Percentiles rank a stretch among this genome's conserved stretches.
Conservation (phyloP, 1,139 yeast genomes). For the Neolecta irregularis region DNA sequence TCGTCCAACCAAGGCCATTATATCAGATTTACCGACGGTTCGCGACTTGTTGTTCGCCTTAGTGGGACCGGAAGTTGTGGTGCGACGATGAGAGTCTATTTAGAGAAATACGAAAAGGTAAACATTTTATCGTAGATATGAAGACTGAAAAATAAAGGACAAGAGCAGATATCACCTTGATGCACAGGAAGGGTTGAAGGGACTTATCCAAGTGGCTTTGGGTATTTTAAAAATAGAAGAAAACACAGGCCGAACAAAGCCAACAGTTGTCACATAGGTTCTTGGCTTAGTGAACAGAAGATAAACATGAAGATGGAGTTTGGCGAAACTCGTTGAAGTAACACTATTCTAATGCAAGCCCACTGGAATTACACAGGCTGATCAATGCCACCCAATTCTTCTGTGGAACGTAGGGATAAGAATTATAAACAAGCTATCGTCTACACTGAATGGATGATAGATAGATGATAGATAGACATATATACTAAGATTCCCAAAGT, state of each 20-base stretch:
- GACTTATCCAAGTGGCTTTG: constrained; percentile 50
- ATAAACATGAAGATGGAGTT: not conserved
- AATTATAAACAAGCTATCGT: too few relatives aligned
- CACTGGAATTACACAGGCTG: too few relatives aligned
- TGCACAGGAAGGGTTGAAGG: constrained; percentile 57
- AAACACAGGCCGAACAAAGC: constrained; percentile 65
- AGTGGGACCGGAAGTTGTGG: constrained; percentile 98
- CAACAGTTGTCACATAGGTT: constrained; percentile 82
- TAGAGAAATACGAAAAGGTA: constrained; percentile 68
- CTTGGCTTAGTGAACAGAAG: too few relatives aligned
- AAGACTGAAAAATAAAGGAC: too few relatives aligned
- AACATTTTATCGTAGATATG: too few relatives aligned
- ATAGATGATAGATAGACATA: too few relatives aligned
- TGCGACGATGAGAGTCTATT: constrained; percentile 85
- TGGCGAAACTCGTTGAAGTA: too few relatives aligned
- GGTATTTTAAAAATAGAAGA: constrained; percentile 56
- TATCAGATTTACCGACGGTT: constrained; percentile 66
- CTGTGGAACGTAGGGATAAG: too few relatives aligned
- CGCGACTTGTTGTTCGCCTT: constrained; percentile 75
- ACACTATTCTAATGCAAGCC: too few relatives aligned
- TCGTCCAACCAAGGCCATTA: constrained; percentile 84
- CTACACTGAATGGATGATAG: too few relatives aligned
- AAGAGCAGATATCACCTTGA: constrained; percentile 32
- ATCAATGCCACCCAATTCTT: too few relatives aligned
- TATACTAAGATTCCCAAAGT: too few relatives aligned